Percentiles rank a stretch among this genome's conserved stretches.
These are phyloP conservation scores for Phytophthora sojae DNA, from an alignment of 352 stramenopile genomes.

Conservation along the genomic window DNA sequence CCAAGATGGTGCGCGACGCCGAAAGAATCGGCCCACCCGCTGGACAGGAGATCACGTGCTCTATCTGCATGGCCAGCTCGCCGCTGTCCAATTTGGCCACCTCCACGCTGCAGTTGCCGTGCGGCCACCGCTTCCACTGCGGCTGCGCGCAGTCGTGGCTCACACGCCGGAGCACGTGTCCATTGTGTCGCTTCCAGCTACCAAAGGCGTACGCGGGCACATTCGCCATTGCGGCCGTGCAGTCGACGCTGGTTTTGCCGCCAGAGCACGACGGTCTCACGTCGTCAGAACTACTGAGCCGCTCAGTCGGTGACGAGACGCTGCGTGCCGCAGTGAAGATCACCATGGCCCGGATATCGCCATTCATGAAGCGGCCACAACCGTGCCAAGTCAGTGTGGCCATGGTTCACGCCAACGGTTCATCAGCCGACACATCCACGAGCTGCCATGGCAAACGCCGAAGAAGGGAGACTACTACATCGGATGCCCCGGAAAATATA, in stretches of 20 bases:
- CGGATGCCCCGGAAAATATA: not conserved
- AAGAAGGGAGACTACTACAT: constrained; percentile 4
- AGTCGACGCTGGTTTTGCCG: constrained; percentile 63
- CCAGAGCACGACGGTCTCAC: constrained; percentile 48
- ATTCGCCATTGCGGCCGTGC: constrained; percentile 69
- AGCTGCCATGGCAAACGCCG: constrained; percentile 10
- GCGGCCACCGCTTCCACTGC: constrained; percentile 93
- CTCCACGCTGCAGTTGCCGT: constrained; percentile 71
- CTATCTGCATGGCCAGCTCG: constrained; percentile 87
- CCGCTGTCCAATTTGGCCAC: constrained; percentile 30
- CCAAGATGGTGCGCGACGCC: constrained; percentile 39
- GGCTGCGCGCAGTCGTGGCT: constrained; percentile 93
- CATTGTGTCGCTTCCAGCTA: constrained; percentile 93
- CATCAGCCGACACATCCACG: not conserved
- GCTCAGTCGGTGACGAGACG: constrained; percentile 35
- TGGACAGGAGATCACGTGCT: constrained; percentile 55
- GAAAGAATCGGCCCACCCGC: constrained; percentile 6
- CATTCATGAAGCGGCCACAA: constrained; percentile 18
- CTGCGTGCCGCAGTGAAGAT: constrained; percentile 68
- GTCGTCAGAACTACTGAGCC: constrained; percentile 47
- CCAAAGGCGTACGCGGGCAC: constrained; percentile 70
- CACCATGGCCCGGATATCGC: constrained; percentile 57
- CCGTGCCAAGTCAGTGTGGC: constrained; percentile 70
- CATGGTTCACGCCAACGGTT: constrained; percentile 61
- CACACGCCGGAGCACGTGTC: constrained; percentile 90